Evolutionary conservation across 257 asterid species (phyloP).

Genomic region (Solanum okadae): DNA sequence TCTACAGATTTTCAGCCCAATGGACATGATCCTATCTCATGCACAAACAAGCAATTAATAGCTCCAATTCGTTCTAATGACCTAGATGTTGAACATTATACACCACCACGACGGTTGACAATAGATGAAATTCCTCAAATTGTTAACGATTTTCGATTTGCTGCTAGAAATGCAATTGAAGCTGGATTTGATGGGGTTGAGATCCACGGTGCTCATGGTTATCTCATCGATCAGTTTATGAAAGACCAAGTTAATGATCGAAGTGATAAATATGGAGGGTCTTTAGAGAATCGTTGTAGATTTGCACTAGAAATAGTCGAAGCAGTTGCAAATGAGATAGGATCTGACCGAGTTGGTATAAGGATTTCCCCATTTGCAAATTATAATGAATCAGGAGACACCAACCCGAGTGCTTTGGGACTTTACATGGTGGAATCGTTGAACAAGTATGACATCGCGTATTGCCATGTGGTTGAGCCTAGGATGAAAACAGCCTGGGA

Average conservation of each 20-base stretch:
- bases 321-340: background rate
- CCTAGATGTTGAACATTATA: too few species aligned
- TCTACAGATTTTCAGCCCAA: background rate
- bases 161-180: too few species aligned
- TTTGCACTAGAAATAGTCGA: background rate
- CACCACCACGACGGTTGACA: too few species aligned
- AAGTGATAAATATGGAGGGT: background rate
- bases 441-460: background rate
- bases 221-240: background rate
- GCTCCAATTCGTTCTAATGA: background rate
- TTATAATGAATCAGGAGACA: background rate
- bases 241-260: background rate
- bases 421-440: background rate
- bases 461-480: background rate
- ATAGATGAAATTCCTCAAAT: too few species aligned
- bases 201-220: background rate
- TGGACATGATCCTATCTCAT: background rate
- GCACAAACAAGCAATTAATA: background rate
- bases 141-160: too few species aligned
- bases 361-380: background rate
- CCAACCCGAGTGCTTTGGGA: background rate
- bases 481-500: background rate
- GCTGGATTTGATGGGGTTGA: background rate
- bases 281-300: background rate
- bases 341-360: background rate